phyloP scores from a whole-genome alignment of 2,329 filamentous ascomycete genomes.

The Fragosphaeria purpurea region DNA sequence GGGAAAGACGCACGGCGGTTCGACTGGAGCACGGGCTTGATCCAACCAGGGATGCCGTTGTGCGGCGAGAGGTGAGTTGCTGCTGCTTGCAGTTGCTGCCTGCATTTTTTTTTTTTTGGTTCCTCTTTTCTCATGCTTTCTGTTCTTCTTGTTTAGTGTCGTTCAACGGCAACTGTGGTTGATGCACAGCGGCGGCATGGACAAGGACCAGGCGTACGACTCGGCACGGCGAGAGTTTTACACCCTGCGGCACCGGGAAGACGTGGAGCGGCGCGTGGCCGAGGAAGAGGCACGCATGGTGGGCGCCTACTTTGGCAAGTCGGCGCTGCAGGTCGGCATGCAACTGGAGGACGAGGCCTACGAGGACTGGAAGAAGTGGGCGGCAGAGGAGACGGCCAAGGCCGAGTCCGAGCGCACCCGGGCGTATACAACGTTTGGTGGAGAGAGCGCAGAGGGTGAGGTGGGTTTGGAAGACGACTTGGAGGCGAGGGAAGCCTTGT shows the following conservation, averaged over 20 bases:
- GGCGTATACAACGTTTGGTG: conserved; percentile 33
- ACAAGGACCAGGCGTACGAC: conserved; percentile 69
- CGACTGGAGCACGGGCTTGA: conserved; percentile 68
- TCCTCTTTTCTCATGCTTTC: neutral
- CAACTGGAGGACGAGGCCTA: conserved; percentile 69
- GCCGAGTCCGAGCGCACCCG: conserved; percentile 29
- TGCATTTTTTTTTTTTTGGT: neutral
- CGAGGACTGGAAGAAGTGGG: conserved; percentile 81
- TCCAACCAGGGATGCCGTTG: conserved; percentile 64
- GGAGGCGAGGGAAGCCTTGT: neutral
- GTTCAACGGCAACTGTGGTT: conserved; percentile 86
- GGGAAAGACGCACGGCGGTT: conserved; percentile 68
- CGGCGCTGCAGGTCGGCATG: conserved; percentile 66
- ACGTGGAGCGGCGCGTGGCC: conserved; percentile 73
- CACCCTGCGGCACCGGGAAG: conserved; percentile 66
- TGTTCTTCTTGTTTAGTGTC: conserved; percentile 48
- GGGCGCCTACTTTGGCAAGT: conserved; percentile 81
- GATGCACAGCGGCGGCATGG: conserved; percentile 55
- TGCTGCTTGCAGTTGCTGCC: too few species aligned
- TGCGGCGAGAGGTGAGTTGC: conserved; percentile 69
- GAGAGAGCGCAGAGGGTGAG: conserved; percentile 20
- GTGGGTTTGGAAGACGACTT: conserved; percentile 1
- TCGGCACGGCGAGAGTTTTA: conserved; percentile 85
- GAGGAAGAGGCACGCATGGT: conserved; percentile 77
- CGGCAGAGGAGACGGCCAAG: conserved; percentile 36